Evolutionary conservation across 2,329 filamentous ascomycete species (phyloP).

Genomic region (Diaporthe sp.): DNA sequence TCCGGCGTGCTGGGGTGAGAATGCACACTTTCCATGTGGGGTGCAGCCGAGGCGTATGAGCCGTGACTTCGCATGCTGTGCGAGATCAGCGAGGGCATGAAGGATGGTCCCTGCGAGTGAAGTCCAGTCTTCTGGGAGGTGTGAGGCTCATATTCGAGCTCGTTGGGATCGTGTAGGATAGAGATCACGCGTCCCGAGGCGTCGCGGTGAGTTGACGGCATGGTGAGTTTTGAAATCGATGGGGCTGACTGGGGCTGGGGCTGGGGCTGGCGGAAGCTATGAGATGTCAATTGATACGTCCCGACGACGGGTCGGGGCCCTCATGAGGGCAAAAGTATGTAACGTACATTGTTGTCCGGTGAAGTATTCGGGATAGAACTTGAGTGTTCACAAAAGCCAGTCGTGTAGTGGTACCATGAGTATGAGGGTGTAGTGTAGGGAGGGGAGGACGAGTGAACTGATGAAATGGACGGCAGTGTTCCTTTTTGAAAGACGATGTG

Average conservation of each 20-base stretch:
- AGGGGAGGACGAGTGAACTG: neutral
- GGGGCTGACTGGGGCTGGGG: neutral
- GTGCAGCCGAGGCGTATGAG: constrained; percentile 15
- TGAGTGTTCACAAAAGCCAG: neutral
- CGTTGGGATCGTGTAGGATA: constrained; percentile 36
- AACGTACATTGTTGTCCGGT: constrained; percentile 6
- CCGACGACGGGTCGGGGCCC: neutral
- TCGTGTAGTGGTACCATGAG: constrained; percentile 6
- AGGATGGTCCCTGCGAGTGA: neutral
- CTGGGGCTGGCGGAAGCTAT: neutral
- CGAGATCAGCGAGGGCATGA: neutral
- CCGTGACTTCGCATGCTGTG: constrained; percentile 22
- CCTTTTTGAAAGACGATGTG: constrained; percentile 31
- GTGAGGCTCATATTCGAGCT: constrained; percentile 24
- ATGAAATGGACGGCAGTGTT: constrained; percentile 24
- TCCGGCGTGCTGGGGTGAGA: constrained; percentile 67
- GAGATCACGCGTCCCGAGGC: constrained; percentile 39
- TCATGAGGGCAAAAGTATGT: neutral
- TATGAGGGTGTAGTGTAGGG: neutral
- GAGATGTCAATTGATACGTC: constrained; percentile 2
- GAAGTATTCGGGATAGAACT: neutral
- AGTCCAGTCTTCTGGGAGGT: neutral
- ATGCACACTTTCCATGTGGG: constrained; percentile 42
- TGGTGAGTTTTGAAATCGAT: neutral
- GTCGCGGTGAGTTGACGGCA: constrained; percentile 35